Evolutionary conservation across 129 eudicot genomes (phyloP), one percentile per base, ranked within the genome.

Genomic region (Rutidosis leptorrhynchoides): DNA sequence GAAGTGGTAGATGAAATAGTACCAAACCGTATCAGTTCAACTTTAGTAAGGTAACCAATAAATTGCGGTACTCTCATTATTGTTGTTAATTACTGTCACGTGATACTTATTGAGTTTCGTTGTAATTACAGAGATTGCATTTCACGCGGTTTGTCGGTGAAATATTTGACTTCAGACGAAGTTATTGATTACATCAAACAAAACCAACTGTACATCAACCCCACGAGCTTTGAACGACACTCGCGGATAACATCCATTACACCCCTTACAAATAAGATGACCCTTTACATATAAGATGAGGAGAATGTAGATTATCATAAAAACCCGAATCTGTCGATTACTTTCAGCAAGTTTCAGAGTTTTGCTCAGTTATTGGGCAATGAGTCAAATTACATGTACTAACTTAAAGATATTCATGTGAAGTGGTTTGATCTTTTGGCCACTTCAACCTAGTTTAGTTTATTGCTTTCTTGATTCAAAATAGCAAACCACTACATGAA

Each of bases 1-100:
- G 76, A 63, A 68, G 72, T 88, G 58, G 98, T 93, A 7, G 91
- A 88, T 66, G 96, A 93, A 74, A 77, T 83, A 15, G 90, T 93
- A 52, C 89, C 96, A 40, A 88, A 88, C 58, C 87, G 84, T 43
- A 86, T 93, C 68, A 88, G 98, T 63, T 93, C 98, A 30, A 85
- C 98, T 7, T 62, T 87, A 77, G 72, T 93, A 57, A 83, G 98
- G 98, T 93, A 78, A 73, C 35, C 54, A 24, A 6, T 11, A 23
- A 14, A 14, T 14, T 15, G 23, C n/a, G 15, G 3, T 20, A 19
- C 19, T 1, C 3, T 67, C n/a, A 37, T 15, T n/a, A n/a, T n/a
- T 19, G 2, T 19, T 10, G 1, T 20, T 32, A 3, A 29, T 59
- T 48, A 30, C 7, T 55, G 22, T 27, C 35, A 52, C 61, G 37